phyloP scores from a whole-genome alignment of 192 early-diverging fungal species.

The Coemansia sp. region DNA sequence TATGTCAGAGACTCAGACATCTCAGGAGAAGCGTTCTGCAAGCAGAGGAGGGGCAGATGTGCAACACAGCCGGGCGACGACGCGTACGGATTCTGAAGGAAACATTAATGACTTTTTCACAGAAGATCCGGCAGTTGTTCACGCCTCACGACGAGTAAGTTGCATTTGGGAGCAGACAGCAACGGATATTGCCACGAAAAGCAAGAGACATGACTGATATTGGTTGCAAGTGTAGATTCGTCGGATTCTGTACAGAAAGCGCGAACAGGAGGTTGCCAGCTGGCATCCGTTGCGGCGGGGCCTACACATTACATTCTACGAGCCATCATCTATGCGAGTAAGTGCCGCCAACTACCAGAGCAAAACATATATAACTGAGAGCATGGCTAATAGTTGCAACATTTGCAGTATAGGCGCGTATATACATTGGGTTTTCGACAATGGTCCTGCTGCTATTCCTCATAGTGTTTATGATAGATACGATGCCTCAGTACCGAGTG shows the following conservation, averaged over 20 bases:
- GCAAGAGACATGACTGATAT: too few relatives aligned
- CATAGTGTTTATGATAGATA: conserved; percentile 56
- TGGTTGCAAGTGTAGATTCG: conserved; percentile 26
- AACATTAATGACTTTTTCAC: conserved; percentile 35
- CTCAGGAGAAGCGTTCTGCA: not conserved
- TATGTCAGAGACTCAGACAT: not conserved
- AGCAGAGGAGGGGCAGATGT: not conserved
- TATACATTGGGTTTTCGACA: conserved; percentile 45
- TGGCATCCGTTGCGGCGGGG: conserved; percentile 29
- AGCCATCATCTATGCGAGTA: conserved; percentile 47
- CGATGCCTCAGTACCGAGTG: conserved; percentile 47
- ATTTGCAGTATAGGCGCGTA: conserved; percentile 20
- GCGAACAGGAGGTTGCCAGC: conserved; percentile 30
- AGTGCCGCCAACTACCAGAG: not conserved
- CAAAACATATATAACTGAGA: too few relatives aligned
- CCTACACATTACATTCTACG: conserved; percentile 45
- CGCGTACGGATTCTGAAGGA: not conserved
- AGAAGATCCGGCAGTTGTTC: conserved; percentile 26
- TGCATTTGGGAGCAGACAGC: not conserved
- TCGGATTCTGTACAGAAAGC: conserved; percentile 31
- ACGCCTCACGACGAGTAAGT: conserved; percentile 29
- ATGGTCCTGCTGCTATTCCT: conserved; percentile 45
- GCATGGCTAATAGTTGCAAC: not conserved
- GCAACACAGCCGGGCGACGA: not conserved
- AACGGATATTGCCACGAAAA: not conserved